Evolutionary conservation across 305 asterid species (phyloP), one percentile per base, ranked within the genome.

Genomic region (Fraxinus platypoda): DNA sequence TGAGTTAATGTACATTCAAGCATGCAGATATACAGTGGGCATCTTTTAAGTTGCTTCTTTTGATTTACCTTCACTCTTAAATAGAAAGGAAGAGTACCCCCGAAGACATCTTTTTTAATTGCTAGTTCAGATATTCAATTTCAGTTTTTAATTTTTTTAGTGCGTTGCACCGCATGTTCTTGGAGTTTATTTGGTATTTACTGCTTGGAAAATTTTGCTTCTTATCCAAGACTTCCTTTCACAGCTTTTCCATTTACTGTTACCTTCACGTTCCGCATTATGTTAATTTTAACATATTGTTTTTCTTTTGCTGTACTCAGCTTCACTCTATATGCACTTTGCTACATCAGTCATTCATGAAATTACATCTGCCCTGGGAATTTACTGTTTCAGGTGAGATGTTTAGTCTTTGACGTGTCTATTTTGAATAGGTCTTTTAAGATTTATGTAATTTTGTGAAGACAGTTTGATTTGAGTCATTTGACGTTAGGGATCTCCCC

Each of bases 341-440:
- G 95, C 93, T 7, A 92, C 97, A 35, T 91, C 98, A 81, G 97
- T 95, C 81, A 62, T 91, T 87, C 94, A 92, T 6, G 98, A 95
- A 87, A 95, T 95, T 74, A 95, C 98, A 17, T 82, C 98, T 37
- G 98, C 98, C 26, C 89, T 95, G 9, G 97, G 98, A 80, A 95
- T 95, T 82, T 88, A 81, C 81, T 95, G 98, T 89, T 95, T 95
- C 93, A 93, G 98, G 98, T 95, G 82, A 88, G 90, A 49, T 57
- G 33, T 49, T 33, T 57, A 11, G 19, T 34, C 28, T 25, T 75
- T 74, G 52, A 52, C 37, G 66, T 33, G 3, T 70, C 70, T 37
- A 37, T 57, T 57, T 35, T 34, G 3, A 28, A 17, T 71, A 7
- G 43, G 9, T 34, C 23, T 1, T 11, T 68, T 54, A 34, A 34